phyloP scores from a whole-genome alignment of 2,329 filamentous ascomycete genomes.

The Aspergillus costaricaensis region DNA sequence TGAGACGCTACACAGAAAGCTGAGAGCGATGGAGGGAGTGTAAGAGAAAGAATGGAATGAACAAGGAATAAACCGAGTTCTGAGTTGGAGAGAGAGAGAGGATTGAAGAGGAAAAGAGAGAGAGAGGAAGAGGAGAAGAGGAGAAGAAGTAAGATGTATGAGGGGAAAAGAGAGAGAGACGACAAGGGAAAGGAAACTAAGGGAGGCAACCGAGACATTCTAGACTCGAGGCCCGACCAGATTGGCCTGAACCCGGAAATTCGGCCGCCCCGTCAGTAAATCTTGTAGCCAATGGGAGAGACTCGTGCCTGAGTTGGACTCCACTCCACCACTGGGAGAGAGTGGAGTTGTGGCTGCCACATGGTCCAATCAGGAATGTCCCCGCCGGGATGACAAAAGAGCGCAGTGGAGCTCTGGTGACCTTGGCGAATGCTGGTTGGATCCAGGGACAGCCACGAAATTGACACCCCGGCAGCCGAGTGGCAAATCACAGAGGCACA shows the following conservation, averaged over 20 bases:
- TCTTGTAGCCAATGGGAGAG: neutral
- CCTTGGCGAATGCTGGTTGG: neutral
- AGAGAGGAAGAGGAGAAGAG: constrained; percentile 4
- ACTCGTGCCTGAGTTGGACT: neutral
- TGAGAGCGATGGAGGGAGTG: neutral
- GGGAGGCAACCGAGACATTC: neutral
- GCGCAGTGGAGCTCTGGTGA: neutral
- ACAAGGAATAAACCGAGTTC: constrained; percentile 6
- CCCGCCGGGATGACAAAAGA: neutral
- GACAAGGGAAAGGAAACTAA: neutral
- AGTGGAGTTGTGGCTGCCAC: neutral
- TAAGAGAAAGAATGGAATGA: constrained; percentile 6
- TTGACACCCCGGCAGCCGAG: neutral
- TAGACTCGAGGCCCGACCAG: neutral
- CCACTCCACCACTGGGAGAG: neutral
- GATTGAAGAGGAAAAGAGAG: constrained; percentile 9
- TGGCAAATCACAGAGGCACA: neutral
- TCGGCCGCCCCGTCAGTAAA: neutral
- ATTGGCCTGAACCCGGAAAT: neutral
- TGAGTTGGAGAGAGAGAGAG: constrained; percentile 1
- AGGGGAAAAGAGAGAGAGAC: neutral
- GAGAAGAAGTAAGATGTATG: constrained; percentile 2
- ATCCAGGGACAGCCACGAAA: neutral
- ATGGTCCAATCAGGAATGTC: constrained; percentile 3
- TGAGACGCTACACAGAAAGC: neutral